Conservation (phyloP, 2,329 filamentous ascomycete species). For the Sclerotinia subarctica region DNA sequence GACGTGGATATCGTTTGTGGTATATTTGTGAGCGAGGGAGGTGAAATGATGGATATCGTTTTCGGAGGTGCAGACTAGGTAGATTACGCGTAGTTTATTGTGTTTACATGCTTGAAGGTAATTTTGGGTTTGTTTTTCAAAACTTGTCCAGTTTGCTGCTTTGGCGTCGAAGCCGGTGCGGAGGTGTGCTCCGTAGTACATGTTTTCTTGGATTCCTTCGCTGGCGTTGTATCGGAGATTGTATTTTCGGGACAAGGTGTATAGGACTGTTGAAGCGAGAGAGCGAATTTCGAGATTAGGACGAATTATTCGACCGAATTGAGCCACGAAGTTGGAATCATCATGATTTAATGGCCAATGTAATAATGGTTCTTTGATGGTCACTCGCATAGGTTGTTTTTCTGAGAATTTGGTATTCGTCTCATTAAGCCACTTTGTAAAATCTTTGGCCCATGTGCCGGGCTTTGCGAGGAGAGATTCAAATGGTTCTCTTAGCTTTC, state of each 20-base stretch:
- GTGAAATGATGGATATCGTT: conserved; percentile 5
- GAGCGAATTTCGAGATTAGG: conserved; percentile 26
- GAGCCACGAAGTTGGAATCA: conserved; percentile 25
- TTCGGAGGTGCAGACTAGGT: conserved; percentile 2
- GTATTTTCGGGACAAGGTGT: conserved; percentile 36
- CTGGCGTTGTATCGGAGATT: conserved; percentile 32
- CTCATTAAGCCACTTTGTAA: conserved; percentile 32
- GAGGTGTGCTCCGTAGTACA: conserved; percentile 43
- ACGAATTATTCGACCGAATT: conserved; percentile 32
- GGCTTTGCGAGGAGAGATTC: conserved; percentile 22
- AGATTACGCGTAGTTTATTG: conserved; percentile 7
- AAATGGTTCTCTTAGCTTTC: conserved; percentile 11
- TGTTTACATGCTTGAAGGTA: conserved; percentile 20
- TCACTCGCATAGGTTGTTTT: conserved; percentile 29
- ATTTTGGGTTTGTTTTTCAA: conserved; percentile 7
- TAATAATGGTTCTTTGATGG: conserved; percentile 28
- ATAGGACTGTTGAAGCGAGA: conserved; percentile 31
- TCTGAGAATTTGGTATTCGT: conserved; percentile 24
- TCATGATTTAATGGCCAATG: conserved; percentile 31
- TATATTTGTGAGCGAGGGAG: conserved; percentile 1
- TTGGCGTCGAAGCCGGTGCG: conserved; percentile 40
- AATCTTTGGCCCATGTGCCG: conserved; percentile 28
- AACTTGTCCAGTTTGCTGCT: conserved; percentile 9
- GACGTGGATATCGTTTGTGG: conserved; percentile 3
- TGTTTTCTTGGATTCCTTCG: conserved; percentile 29